These are phyloP conservation scores for Lactarius deliciosus DNA, from an alignment of 768 basidiomycete genomes.

Conservation along the genomic window DNA sequence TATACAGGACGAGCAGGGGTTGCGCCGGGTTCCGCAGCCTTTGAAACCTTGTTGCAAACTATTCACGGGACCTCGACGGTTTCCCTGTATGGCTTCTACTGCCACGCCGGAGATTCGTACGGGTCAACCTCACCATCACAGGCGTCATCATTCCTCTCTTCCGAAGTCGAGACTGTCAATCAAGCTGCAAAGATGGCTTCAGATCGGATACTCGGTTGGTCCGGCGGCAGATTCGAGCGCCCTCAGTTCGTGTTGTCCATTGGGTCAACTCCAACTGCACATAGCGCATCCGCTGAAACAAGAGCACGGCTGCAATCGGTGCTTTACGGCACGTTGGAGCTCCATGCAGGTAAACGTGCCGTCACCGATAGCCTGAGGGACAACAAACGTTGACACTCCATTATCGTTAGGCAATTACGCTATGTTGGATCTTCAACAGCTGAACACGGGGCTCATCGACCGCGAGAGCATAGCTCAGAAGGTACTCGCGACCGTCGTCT, in stretches of 20 bases:
- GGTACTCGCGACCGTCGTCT: slow-evolving; percentile 72
- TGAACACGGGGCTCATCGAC: slow-evolving; percentile 67
- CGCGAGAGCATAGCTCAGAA: slow-evolving; percentile 57
- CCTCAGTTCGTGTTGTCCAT: slow-evolving; percentile 71
- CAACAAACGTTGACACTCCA: background rate
- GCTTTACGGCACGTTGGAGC: slow-evolving; percentile 64
- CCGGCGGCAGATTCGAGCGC: slow-evolving; percentile 37
- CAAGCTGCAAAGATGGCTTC: slow-evolving; percentile 57
- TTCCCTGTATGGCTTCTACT: slow-evolving; percentile 80
- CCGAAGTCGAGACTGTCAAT: slow-evolving; percentile 72
- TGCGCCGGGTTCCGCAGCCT: slow-evolving; percentile 49
- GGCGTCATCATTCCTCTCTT: slow-evolving; percentile 63
- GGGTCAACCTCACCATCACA: slow-evolving; percentile 66
- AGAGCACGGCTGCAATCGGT: slow-evolving; percentile 44
- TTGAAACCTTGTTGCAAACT: slow-evolving; percentile 53
- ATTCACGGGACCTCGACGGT: slow-evolving; percentile 55
- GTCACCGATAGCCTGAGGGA: slow-evolving; percentile 7
- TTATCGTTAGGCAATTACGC: slow-evolving; percentile 68
- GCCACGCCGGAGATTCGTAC: slow-evolving; percentile 76
- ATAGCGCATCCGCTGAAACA: slow-evolving; percentile 62
- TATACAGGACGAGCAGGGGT: slow-evolving; percentile 72
- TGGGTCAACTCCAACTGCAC: slow-evolving; percentile 87
- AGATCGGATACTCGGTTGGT: slow-evolving; percentile 43
- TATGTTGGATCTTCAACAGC: slow-evolving; percentile 80
- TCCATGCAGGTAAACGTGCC: slow-evolving; percentile 62